A percentile compares a stretch with the other conserved stretches of the same genome.
phyloP scores from a whole-genome alignment of 1,284 basidiomycete genomes.

The Marasmius oreades region DNA sequence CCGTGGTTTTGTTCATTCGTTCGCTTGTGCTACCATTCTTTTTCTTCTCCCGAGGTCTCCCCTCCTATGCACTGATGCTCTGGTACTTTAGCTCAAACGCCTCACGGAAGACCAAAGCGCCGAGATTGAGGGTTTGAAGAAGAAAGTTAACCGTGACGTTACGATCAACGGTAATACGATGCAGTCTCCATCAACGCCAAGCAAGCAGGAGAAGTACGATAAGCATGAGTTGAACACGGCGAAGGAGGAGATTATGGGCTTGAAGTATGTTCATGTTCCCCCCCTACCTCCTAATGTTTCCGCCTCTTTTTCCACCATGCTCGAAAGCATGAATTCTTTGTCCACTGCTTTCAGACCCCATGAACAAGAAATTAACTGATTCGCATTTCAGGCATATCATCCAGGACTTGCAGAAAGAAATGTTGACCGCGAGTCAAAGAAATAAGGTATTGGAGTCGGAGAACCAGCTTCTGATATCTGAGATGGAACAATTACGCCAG shows the following conservation, averaged over 20 bases:
- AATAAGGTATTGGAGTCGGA: conserved; percentile 75
- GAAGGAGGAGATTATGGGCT: conserved; percentile 68
- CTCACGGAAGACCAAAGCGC: conserved; percentile 35
- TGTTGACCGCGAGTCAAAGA: conserved; percentile 33
- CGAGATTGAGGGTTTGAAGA: conserved; percentile 56
- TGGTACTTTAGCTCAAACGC: conserved; percentile 33
- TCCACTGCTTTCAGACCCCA: conserved; percentile 4
- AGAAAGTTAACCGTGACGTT: conserved; percentile 54
- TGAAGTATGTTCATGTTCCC: conserved; percentile 52
- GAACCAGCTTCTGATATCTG: conserved; percentile 69
- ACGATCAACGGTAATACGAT: conserved; percentile 38
- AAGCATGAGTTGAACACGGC: conserved; percentile 50
- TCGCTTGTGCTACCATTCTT: not conserved
- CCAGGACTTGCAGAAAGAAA: conserved; percentile 80
- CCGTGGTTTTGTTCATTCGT: not conserved
- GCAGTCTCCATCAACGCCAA: conserved; percentile 30
- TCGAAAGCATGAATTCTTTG: not conserved
- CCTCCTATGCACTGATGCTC: conserved; percentile 36
- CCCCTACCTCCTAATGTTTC: not conserved
- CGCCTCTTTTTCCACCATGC: not conserved
- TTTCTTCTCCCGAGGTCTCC: conserved; percentile 17
- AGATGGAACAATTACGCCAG: conserved; percentile 75
- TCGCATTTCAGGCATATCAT: conserved; percentile 67
- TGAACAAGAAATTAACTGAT: not conserved
- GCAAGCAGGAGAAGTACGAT: conserved; percentile 8